These are phyloP conservation scores for Inga oerstediana DNA, from an alignment of 306 rosid species.

Conservation along the genomic window DNA sequence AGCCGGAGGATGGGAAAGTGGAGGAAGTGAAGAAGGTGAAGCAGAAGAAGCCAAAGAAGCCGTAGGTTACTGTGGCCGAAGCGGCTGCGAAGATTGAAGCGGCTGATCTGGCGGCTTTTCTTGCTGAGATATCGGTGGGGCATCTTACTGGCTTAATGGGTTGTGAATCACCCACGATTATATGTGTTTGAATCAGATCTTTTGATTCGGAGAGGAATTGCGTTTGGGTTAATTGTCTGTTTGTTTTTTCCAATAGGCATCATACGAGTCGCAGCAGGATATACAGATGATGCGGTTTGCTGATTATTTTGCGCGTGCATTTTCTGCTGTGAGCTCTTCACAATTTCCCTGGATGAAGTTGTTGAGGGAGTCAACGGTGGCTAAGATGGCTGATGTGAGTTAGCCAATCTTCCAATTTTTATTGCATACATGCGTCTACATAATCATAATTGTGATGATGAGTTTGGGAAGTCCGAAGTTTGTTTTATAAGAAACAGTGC, in stretches of 20 bases:
- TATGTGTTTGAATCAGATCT: constrained; percentile 16
- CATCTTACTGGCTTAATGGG: constrained; percentile 25
- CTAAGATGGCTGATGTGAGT: constrained; percentile 88
- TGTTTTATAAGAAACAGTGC: background rate
- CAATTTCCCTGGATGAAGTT: constrained; percentile 96
- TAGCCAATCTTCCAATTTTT: background rate
- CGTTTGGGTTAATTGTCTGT: constrained; percentile 6
- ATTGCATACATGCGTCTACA: background rate
- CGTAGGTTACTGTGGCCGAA: constrained; percentile 78
- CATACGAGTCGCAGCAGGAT: constrained; percentile 66
- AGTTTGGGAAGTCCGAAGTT: background rate
- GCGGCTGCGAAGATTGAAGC: constrained; percentile 86
- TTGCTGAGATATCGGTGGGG: constrained; percentile 69
- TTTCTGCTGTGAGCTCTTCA: constrained; percentile 70
- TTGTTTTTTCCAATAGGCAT: constrained; percentile 44
- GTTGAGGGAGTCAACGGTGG: constrained; percentile 77
- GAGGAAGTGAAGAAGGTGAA: constrained; percentile 79
- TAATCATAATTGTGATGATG: background rate
- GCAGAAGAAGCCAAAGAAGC: constrained; percentile 56
- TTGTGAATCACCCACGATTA: constrained; percentile 10
- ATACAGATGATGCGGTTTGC: constrained; percentile 87
- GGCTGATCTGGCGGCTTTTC: constrained; percentile 60
- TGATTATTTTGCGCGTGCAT: constrained; percentile 85
- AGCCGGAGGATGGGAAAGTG: constrained; percentile 54
- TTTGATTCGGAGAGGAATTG: background rate